phyloP scores from a whole-genome alignment of 768 basidiomycete species.

The Suillus fuscotomentosus region DNA sequence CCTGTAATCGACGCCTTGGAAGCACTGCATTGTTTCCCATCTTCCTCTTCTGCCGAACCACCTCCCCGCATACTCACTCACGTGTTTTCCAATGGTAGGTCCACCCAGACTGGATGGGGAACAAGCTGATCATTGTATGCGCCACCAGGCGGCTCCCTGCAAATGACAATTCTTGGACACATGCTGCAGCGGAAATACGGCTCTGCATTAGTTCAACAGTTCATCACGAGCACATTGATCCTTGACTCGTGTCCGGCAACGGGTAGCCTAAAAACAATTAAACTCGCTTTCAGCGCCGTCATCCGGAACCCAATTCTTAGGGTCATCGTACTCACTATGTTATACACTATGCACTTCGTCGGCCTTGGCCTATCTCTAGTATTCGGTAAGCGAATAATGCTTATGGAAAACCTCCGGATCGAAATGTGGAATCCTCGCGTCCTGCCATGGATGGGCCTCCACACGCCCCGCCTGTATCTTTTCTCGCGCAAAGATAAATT shows the following conservation, averaged over 20 bases:
- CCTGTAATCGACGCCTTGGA: conserved; percentile 24
- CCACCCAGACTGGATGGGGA: background rate
- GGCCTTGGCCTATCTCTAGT: conserved; percentile 8
- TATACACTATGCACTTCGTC: conserved; percentile 15
- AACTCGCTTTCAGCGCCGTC: conserved; percentile 20
- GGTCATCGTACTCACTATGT: conserved; percentile 10
- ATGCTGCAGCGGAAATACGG: conserved; percentile 21
- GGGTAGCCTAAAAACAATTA: conserved; percentile 15
- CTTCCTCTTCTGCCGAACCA: background rate
- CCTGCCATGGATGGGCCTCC: conserved; percentile 29
- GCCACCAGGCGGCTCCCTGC: conserved; percentile 19
- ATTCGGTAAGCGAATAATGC: conserved; percentile 18
- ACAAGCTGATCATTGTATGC: background rate
- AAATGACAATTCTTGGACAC: conserved; percentile 17
- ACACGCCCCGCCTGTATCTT: conserved; percentile 35
- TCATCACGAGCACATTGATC: conserved; percentile 15
- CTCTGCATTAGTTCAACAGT: conserved; percentile 4
- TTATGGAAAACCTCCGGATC: conserved; percentile 6
- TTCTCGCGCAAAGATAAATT: conserved; percentile 32
- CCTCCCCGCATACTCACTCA: conserved; percentile 25
- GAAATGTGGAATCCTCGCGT: conserved; percentile 22
- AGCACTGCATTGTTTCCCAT: conserved; percentile 21
- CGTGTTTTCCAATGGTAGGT: conserved; percentile 30
- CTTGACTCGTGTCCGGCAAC: conserved; percentile 21
- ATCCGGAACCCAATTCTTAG: conserved; percentile 21